These are phyloP conservation scores for Pharnaceum exiguum DNA, from an alignment of 148 eudicot genomes.

Conservation along the genomic window DNA sequence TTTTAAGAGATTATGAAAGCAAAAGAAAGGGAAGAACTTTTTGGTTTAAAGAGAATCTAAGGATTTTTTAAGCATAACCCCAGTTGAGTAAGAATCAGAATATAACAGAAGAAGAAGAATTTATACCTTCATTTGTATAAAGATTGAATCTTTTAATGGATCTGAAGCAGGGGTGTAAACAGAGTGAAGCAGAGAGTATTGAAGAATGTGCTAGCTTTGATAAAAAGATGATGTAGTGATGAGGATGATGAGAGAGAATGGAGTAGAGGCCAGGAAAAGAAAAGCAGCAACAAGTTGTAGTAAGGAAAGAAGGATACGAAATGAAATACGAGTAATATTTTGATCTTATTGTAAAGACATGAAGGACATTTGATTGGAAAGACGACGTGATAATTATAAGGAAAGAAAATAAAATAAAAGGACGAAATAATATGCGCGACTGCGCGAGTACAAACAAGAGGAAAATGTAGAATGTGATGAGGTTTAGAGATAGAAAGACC, in stretches of 20 bases:
- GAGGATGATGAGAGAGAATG: background rate
- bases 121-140: constrained; percentile 25
- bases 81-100: background rate
- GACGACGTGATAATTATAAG: background rate
- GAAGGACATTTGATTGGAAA: constrained; percentile 12
- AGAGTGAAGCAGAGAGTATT: constrained; percentile 1
- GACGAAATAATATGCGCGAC: background rate
- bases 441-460: background rate
- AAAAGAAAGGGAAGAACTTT: background rate
- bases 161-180: too few relatives aligned
- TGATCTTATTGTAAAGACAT: constrained; percentile 2
- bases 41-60: background rate
- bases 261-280: background rate
- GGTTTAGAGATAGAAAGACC: background rate
- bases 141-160: background rate
- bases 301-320: constrained; percentile 13
- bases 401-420: background rate
- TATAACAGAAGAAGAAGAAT: background rate
- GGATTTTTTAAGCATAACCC: background rate
- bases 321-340: constrained; percentile 18
- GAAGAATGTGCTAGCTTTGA: background rate
- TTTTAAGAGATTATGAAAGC: background rate
- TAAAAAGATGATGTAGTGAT: too few relatives aligned
- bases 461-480: background rate
- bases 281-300: constrained; percentile 2